Conservation (phyloP, 441 rosid species). For the Populus tomentosa region DNA sequence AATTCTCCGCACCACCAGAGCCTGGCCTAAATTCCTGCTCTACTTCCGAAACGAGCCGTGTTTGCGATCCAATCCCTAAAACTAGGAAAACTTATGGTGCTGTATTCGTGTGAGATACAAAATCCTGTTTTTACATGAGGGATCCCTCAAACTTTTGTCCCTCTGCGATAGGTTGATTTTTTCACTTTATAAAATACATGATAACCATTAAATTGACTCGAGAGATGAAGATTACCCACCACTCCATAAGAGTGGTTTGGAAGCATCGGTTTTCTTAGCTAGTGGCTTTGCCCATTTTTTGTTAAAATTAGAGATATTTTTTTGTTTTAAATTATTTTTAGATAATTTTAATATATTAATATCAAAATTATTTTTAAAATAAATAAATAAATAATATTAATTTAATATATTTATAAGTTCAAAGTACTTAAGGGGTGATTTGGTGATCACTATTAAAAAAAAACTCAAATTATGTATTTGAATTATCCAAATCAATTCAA, state of each 20-base stretch:
- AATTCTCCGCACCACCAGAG: neutral
- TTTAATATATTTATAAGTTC: too few species aligned
- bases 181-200: neutral
- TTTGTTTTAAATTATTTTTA: too few species aligned
- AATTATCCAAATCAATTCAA: too few species aligned
- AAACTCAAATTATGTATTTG: too few species aligned
- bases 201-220: neutral
- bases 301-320: too few species aligned
- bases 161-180: neutral
- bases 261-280: neutral
- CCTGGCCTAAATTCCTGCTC: neutral
- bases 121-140: neutral
- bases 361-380: too few species aligned
- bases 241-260: neutral
- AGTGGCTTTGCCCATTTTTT: too few species aligned
- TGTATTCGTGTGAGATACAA: neutral
- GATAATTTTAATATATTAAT: too few species aligned
- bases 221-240: too few species aligned
- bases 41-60: neutral
- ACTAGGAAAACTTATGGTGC: neutral
- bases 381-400: too few species aligned
- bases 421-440: too few species aligned
- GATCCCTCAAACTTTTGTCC: neutral
- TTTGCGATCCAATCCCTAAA: neutral
- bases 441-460: too few species aligned